Evolutionary conservation across 139 green algal genomes (phyloP), one percentile per base, ranked within the genome.

Genomic region (Microglena sp.): DNA sequence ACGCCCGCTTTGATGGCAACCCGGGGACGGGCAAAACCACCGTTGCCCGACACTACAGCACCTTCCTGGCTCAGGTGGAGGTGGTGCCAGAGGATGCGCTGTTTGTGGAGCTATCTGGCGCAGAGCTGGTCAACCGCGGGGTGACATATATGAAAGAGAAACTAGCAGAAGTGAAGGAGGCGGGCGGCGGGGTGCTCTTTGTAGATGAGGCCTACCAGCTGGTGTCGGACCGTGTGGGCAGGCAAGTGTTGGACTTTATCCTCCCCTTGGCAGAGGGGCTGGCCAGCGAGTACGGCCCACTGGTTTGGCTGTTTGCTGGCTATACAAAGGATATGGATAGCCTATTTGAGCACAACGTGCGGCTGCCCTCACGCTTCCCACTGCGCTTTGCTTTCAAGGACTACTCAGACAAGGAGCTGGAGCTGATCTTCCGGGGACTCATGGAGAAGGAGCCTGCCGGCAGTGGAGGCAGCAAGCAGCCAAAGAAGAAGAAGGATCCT

Each of bases 11-110:
- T n/a, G n/a, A n/a, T n/a, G n/a, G n/a, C n/a, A n/a, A n/a, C 30
- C n/a, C 71, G 75, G 76, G 76, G 53, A 83, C 76, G 21, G 76
- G 76, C 46, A 83, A 83, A 61, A 83, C 76, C 45, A 83, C 76
- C 0, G 59, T 83, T 3, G 55, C 55, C 55, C n/a, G n/a, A 2
- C 71, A 72, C 2, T 55, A 79, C 45, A 72, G 76, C 7, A 28
- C n/a, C 32, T n/a, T n/a, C n/a, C n/a, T n/a, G n/a, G n/a, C n/a
- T n/a, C n/a, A n/a, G n/a, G n/a, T n/a, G n/a, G n/a, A n/a, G n/a
- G n/a, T n/a, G n/a, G n/a, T n/a, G n/a, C n/a, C n/a, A n/a, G n/a
- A n/a, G n/a, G n/a, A n/a, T n/a, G n/a, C n/a, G n/a, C 65, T 83
- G 68, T 83, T 83, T 36, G 43, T 63, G 2, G 55, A 44, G 2